These are phyloP conservation scores for Exophiala viscosa DNA, from an alignment of 2,329 filamentous ascomycete species.

Conservation along the genomic window DNA sequence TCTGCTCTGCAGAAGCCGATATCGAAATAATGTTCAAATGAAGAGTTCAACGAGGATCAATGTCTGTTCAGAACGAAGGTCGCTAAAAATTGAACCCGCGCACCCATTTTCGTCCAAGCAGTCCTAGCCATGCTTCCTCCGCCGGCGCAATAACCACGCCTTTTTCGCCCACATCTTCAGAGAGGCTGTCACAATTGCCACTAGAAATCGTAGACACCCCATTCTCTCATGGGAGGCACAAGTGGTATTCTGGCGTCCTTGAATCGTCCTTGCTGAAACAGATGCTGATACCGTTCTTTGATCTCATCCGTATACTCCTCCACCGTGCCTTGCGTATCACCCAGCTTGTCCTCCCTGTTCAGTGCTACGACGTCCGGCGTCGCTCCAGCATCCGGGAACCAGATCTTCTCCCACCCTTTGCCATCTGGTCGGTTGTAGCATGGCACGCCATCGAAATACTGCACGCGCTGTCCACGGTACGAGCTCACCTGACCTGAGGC, in stretches of 20 bases:
- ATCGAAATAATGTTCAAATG: too few species aligned
- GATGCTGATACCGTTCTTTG: slow-evolving; percentile 61
- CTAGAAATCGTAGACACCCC: slow-evolving; percentile 68
- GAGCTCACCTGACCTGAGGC: slow-evolving; percentile 42
- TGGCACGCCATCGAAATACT: slow-evolving; percentile 47
- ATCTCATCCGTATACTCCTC: slow-evolving; percentile 60
- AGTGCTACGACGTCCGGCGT: slow-evolving; percentile 38
- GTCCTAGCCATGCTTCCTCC: too few species aligned
- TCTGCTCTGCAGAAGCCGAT: too few species aligned
- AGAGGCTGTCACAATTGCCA: too few species aligned
- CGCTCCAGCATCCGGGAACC: slow-evolving; percentile 68
- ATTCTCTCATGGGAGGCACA: slow-evolving; percentile 73
- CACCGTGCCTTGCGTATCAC: slow-evolving; percentile 26
- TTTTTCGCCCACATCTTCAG: too few species aligned
- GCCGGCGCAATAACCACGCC: too few species aligned
- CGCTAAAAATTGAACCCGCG: too few species aligned
- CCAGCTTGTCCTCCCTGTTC: slow-evolving; percentile 50
- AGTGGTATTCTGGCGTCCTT: slow-evolving; percentile 67
- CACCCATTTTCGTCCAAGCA: too few species aligned
- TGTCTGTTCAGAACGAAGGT: too few species aligned
- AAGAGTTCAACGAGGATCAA: too few species aligned
- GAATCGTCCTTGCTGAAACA: slow-evolving; percentile 65
- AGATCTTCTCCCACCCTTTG: slow-evolving; percentile 61
- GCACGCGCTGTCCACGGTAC: slow-evolving; percentile 63
- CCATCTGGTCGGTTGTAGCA: slow-evolving; percentile 52